phyloP scores from a whole-genome alignment of 352 stramenopile genomes.

The Aphanomyces euteiches region DNA sequence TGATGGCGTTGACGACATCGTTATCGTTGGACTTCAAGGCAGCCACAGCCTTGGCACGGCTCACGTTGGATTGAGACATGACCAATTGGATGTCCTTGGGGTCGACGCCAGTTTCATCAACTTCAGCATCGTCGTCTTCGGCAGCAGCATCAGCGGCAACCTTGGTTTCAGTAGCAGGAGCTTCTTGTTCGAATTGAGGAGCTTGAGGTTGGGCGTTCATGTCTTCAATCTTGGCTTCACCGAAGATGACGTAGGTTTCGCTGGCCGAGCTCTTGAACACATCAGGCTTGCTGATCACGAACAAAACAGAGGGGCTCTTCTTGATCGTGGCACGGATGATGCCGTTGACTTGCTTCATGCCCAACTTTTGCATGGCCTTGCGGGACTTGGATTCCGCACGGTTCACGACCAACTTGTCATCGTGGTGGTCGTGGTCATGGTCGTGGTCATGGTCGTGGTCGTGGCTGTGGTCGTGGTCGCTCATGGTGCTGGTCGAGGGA shows the following conservation, averaged over 20 bases:
- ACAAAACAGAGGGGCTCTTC: constrained; percentile 96
- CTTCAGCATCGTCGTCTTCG: constrained; percentile 85
- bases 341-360: constrained; percentile 94
- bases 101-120: constrained; percentile 96
- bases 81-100: constrained; percentile 99
- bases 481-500: constrained; percentile 32
- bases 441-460: constrained; percentile 43
- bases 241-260: constrained; percentile 98
- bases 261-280: constrained; percentile 95
- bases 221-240: constrained; percentile 98
- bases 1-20: constrained; percentile 99
- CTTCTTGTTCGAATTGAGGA: constrained; percentile 87
- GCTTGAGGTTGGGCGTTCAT: constrained; percentile 88
- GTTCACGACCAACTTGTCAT: constrained; percentile 89
- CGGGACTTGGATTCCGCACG: constrained; percentile 98
- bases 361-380: constrained; percentile 99
- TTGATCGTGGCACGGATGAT: constrained; percentile 98
- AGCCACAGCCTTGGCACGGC: constrained; percentile 92
- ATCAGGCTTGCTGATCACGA: constrained; percentile 97
- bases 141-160: constrained; percentile 43
- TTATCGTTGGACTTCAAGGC: constrained; percentile 97
- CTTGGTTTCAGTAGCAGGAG: constrained; percentile 38
- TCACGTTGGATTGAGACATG: constrained; percentile 92
- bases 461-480: constrained; percentile 40
- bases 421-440: constrained; percentile 59